A percentile compares a stretch with the other conserved stretches of the same genome.
Evolutionary conservation across 2,329 filamentous ascomycete species (phyloP).

Genomic region (Aspergillus sojae): DNA sequence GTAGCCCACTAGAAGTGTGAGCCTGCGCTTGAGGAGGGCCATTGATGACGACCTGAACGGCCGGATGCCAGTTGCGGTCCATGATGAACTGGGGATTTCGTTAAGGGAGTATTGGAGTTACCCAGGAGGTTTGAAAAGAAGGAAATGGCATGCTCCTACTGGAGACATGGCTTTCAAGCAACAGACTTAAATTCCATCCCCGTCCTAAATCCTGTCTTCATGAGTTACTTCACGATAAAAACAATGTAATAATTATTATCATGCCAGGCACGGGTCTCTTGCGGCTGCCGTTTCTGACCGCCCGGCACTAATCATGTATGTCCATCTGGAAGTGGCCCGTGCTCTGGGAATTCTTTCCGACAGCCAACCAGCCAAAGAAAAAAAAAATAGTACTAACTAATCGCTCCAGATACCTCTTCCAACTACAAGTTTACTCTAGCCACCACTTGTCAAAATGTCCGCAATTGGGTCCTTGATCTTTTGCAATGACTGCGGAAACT

Average conservation of each 20-base stretch:
- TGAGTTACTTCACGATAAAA: slow-evolving; percentile 7
- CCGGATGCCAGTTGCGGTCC: slow-evolving; percentile 43
- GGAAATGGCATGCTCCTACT: slow-evolving; percentile 30
- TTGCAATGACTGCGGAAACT: slow-evolving; percentile 88
- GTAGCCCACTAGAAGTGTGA: slow-evolving; percentile 29
- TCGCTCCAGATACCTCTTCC: neutral
- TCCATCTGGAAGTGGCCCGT: slow-evolving; percentile 18
- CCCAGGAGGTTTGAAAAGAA: slow-evolving; percentile 22
- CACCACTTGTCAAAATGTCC: slow-evolving; percentile 62
- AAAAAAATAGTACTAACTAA: slow-evolving; percentile 13
- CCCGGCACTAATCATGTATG: slow-evolving; percentile 26
- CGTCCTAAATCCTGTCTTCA: slow-evolving; percentile 15
- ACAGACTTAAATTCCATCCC: slow-evolving; percentile 18
- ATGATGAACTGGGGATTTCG: slow-evolving; percentile 33
- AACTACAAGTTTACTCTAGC: slow-evolving; percentile 1
- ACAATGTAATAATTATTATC: slow-evolving; percentile 26
- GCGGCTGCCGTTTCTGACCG: slow-evolving; percentile 29
- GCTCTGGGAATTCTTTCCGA: slow-evolving; percentile 24
- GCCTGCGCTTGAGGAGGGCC: slow-evolving; percentile 32
- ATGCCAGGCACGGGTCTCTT: slow-evolving; percentile 29
- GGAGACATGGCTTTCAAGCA: slow-evolving; percentile 38
- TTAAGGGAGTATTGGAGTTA: slow-evolving; percentile 26
- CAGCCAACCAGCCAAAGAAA: slow-evolving; percentile 21
- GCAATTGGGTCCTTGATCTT: slow-evolving; percentile 90
- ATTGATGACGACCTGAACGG: slow-evolving; percentile 47